Percentiles rank a stretch among this genome's conserved stretches.
phyloP scores from a whole-genome alignment of 768 basidiomycete genomes.

The Obba rivulosa region DNA sequence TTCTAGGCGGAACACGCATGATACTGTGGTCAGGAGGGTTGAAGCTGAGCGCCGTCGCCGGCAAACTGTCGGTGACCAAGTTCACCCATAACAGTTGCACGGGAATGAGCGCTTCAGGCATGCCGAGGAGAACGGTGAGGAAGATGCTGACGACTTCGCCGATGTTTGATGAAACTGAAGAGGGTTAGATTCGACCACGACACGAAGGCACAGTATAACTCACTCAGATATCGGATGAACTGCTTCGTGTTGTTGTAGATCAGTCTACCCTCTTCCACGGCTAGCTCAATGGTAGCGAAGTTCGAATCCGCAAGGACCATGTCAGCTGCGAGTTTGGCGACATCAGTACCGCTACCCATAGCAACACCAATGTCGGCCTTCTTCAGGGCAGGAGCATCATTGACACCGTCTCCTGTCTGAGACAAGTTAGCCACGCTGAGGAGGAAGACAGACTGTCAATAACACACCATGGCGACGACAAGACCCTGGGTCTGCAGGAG shows the following conservation, averaged over 20 bases:
- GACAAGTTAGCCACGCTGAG: constrained; percentile 10
- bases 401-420: constrained; percentile 95
- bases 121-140: constrained; percentile 92
- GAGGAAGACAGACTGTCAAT: too few relatives aligned
- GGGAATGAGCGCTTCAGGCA: constrained; percentile 99
- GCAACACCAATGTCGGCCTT: constrained; percentile 98
- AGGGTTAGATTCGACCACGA: too few relatives aligned
- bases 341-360: constrained; percentile 98
- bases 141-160: constrained; percentile 98
- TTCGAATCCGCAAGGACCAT: constrained; percentile 98
- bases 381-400: constrained; percentile 95
- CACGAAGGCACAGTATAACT: constrained; percentile 23
- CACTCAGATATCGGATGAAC: constrained; percentile 97
- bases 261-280: constrained; percentile 94
- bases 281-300: constrained; percentile 94
- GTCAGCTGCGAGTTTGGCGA: constrained; percentile 95
- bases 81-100: constrained; percentile 99
- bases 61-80: constrained; percentile 92
- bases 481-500: constrained; percentile 85
- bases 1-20: constrained; percentile 91
- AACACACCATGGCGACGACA: constrained; percentile 88
- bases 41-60: constrained; percentile 96
- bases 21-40: constrained; percentile 96
- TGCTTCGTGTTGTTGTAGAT: constrained; percentile 99
- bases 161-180: constrained; percentile 86